A percentile compares a stretch with the other conserved stretches of the same genome.
Evolutionary conservation across 1,139 yeast species (phyloP).

Genomic region (Kluyveromyces marxianus): DNA sequence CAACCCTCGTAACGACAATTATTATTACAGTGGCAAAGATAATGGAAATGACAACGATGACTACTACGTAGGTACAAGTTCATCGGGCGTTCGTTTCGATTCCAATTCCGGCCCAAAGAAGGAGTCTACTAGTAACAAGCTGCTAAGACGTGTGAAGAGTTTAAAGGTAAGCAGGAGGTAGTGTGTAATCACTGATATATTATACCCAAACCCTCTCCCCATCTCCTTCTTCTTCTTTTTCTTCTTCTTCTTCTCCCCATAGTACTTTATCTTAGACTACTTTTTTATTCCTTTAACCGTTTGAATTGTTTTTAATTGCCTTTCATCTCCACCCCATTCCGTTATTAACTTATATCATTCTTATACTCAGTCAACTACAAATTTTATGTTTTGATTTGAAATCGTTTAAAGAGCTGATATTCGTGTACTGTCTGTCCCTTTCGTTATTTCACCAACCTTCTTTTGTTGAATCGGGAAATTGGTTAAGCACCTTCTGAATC

Average conservation of each 20-base stretch:
- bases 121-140: slow-evolving; percentile 39
- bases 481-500: too few species aligned
- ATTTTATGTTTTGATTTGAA: too few species aligned
- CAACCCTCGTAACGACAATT: slow-evolving; percentile 4
- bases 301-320: too few species aligned
- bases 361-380: too few species aligned
- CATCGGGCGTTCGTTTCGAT: slow-evolving; percentile 21
- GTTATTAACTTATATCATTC: too few species aligned
- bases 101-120: slow-evolving; percentile 20
- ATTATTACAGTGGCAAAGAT: neutral
- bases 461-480: too few species aligned
- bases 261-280: too few species aligned
- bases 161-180: slow-evolving; percentile 56
- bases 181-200: neutral
- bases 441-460: too few species aligned
- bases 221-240: neutral
- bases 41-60: slow-evolving; percentile 34
- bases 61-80: slow-evolving; percentile 15
- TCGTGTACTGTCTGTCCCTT: too few species aligned
- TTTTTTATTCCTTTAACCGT: too few species aligned
- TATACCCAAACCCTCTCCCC: neutral
- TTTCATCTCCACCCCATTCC: too few species aligned
- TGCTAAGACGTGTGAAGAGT: slow-evolving; percentile 81
- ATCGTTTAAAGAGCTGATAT: too few species aligned
- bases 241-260: neutral